Evolutionary conservation across 2,329 filamentous ascomycete genomes (phyloP), one percentile per base, ranked within the genome.

Genomic region (Neocatenulostroma microsporum): DNA sequence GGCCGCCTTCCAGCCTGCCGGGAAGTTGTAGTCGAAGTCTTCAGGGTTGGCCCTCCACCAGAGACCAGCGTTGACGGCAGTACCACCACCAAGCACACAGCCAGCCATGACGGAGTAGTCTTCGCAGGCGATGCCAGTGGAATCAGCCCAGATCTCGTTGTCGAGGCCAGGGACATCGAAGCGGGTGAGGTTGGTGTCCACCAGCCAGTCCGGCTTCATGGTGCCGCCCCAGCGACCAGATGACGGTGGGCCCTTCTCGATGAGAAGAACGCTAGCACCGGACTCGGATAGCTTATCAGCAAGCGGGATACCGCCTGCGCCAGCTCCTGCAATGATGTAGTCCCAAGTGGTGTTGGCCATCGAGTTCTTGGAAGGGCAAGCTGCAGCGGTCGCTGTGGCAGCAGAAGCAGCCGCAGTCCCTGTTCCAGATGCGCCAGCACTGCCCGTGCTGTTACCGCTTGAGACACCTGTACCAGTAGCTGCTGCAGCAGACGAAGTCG

Each of bases 21-120:
- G 82, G 63, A 83, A 87, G 56, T 82, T 81, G 55, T 73, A 69
- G 54, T 86, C 78, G 66, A 81, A 86, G 54, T 86, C 82, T 6
- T 63, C 56, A 4, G 72, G 67, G 42, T 78, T 73, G 0, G 82
- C 70, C 56, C 74, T 77, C 70, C 76, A 81, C 73, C 77, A 83
- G 21, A 84, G 66, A 29, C 76, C 78, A 34, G 80, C 74, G 47
- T 84, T 84, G 51, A 83, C 68, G 19, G 76, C 73, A 11, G 76
- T 73, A 6, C 76, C 76, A 37, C 80, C 81, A 32, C 81, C 81
- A 3, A 84, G 69, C 28, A 84, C 68, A 44, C 81, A 84, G 11
- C 79, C 81, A 10, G 78, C 77, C 77, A 83, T 82, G 50, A 80
- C 76, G 44, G 80, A 78, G n/a, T 74, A 77, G 55, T 84, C 80